phyloP scores from a whole-genome alignment of 257 asterid species.

The Lycium barbarum region DNA sequence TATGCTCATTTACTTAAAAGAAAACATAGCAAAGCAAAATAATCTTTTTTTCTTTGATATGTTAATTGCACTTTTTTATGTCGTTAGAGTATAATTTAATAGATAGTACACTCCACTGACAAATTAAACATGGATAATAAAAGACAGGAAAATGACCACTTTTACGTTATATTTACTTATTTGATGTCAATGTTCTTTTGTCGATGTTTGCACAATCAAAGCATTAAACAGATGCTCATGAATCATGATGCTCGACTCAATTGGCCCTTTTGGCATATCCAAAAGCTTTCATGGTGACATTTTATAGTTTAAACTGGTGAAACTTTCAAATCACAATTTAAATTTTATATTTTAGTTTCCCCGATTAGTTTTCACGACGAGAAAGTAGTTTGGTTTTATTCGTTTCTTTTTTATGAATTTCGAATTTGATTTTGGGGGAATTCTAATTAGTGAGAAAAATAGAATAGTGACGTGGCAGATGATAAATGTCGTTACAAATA shows the following conservation, averaged over 20 bases:
- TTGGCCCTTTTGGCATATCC: not conserved
- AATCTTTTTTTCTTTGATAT: too few species aligned
- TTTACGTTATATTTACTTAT: not conserved
- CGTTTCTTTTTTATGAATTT: too few species aligned
- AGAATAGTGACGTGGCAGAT: not conserved
- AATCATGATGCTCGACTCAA: not conserved
- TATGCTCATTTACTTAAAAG: not conserved
- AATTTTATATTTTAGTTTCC: not conserved
- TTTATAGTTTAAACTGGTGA: not conserved
- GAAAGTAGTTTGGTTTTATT: too few species aligned
- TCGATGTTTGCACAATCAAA: not conserved
- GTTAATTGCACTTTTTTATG: too few species aligned
- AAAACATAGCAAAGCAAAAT: not conserved
- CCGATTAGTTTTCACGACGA: not conserved
- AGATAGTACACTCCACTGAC: too few species aligned
- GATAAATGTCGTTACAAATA: not conserved
- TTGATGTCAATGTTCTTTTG: not conserved
- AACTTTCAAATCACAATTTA: not conserved
- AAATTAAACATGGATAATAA: too few species aligned
- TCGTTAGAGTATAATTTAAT: too few species aligned
- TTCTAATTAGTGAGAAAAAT: not conserved
- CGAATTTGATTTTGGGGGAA: too few species aligned
- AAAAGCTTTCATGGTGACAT: not conserved
- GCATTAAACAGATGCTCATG: not conserved
- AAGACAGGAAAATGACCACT: too few species aligned